Evolutionary conservation across 176 grass and related monocot species (phyloP), one percentile per base, ranked within the genome.

Genomic region (bread wheat (Triticum aestivum)): DNA sequence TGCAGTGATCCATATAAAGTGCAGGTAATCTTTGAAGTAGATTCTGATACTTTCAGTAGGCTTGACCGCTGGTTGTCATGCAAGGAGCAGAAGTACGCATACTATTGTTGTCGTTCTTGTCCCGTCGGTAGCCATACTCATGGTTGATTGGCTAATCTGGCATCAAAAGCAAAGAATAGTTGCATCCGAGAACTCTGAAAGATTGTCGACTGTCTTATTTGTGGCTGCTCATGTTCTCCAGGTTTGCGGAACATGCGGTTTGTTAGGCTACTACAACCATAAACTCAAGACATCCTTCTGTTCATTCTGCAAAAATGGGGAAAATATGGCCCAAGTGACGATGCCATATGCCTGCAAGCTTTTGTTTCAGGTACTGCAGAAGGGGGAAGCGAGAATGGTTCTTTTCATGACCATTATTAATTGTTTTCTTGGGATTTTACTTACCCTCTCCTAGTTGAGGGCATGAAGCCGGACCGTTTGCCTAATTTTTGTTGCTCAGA

Each of bases 271-370:
- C 56, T 95, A 92, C 84, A 98, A 98, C 81, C 70, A 94, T 72
- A 95, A 98, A 78, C 84, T 94, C 75, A 95, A 94, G 90, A 63
- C 87, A 5, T 87, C 90, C 1, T 89, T 92, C 82, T 95, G 96
- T 79, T 92, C 91, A 33, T 95, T 89, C 93, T 98, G 96, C 86
- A 95, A 95, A 92, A 90, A 86, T 20, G 96, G 96, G 32, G 91
- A 92, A 65, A 98, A 91, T 34, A 94, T 98, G 89, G 92, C 93
- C 27, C 88, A 94, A 30, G 88, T 98, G 91, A 95, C 84, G 84
- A 92, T 98, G 85, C 91, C 96, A 65, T 98, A 98, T 73, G 91
- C 96, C 62, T 98, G 93, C 91, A 98, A 98, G 86, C 93, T 95
- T 89, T 79, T 98, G 74, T 95, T 95, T 89, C 93, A 98, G 93